phyloP scores from a whole-genome alignment of 2,329 filamentous ascomycete species.

The Amesomyces nigricolor region DNA sequence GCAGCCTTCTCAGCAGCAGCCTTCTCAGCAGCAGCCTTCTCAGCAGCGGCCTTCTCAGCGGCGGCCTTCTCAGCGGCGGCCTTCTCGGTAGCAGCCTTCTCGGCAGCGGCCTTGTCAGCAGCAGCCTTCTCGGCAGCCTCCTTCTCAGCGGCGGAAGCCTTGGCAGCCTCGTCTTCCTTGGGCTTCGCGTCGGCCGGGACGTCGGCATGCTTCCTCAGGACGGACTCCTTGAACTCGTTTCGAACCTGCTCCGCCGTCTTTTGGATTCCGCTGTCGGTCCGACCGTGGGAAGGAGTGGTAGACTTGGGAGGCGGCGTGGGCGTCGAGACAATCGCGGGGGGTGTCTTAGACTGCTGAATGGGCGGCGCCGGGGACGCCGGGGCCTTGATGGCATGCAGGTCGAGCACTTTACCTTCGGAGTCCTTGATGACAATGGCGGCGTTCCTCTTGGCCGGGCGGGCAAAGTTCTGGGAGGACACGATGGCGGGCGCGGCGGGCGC shows the following conservation, averaged over 20 bases:
- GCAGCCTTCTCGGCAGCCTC: slow-evolving; percentile 31
- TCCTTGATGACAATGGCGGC: slow-evolving; percentile 81
- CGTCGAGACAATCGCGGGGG: slow-evolving; percentile 66
- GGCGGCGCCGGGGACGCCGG: slow-evolving; percentile 52
- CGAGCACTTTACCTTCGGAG: slow-evolving; percentile 69
- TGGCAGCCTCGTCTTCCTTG: slow-evolving; percentile 20
- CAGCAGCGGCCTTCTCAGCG: slow-evolving; percentile 31
- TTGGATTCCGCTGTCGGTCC: slow-evolving; percentile 60
- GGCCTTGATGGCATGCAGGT: slow-evolving; percentile 56
- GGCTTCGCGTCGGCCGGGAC: slow-evolving; percentile 23
- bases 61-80: slow-evolving; percentile 27
- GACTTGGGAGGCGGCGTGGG: slow-evolving; percentile 76
- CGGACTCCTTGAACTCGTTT: slow-evolving; percentile 74
- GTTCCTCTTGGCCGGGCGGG: slow-evolving; percentile 59
- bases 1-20: slow-evolving; percentile 31
- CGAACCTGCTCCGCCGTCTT: slow-evolving; percentile 80
- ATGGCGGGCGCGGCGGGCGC: slow-evolving; percentile 42
- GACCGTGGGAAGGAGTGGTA: slow-evolving; percentile 60
- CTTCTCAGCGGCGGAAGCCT: slow-evolving; percentile 27
- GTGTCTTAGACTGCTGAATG: slow-evolving; percentile 55
- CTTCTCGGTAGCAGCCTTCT: slow-evolving; percentile 25
- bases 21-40: slow-evolving; percentile 31
- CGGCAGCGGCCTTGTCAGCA: slow-evolving; percentile 33
- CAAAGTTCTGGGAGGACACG: slow-evolving; percentile 39
- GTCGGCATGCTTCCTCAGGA: slow-evolving; percentile 55